A percentile compares a stretch with the other conserved stretches of the same genome.
Conservation (phyloP, 768 basidiomycete genomes). For the Mycena kentingensis region DNA sequence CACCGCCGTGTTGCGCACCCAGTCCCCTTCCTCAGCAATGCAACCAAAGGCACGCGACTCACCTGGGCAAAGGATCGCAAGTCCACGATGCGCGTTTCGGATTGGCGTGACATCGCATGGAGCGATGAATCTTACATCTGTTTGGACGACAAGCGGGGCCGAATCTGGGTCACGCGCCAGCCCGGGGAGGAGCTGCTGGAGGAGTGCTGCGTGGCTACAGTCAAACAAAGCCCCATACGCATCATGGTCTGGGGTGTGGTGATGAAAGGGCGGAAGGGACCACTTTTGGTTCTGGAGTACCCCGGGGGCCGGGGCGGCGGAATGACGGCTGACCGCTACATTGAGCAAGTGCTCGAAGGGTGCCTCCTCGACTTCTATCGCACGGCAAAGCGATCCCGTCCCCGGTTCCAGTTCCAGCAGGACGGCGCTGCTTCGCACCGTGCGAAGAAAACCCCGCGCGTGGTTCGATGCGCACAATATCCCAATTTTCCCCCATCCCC, state of each 20-base stretch:
- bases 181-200: constrained; percentile 26
- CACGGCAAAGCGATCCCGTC: not conserved
- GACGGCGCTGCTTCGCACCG: constrained; percentile 12
- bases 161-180: constrained; percentile 27
- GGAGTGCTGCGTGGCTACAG: constrained; percentile 12
- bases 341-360: constrained; percentile 14
- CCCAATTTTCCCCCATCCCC: constrained; percentile 4
- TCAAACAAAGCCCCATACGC: constrained; percentile 14
- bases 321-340: constrained; percentile 14
- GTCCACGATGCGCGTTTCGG: not conserved
- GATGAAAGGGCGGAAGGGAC: constrained; percentile 13
- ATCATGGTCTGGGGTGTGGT: constrained; percentile 19
- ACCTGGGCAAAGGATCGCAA: constrained; percentile 23
- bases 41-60: constrained; percentile 16
- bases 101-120: constrained; percentile 27
- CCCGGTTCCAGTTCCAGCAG: constrained; percentile 9
- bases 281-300: constrained; percentile 19
- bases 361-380: constrained; percentile 1
- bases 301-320: constrained; percentile 20
- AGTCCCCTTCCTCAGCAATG: constrained; percentile 26
- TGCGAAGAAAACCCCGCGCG: not conserved
- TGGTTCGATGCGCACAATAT: constrained; percentile 6
- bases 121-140: constrained; percentile 32
- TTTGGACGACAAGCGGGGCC: no score
- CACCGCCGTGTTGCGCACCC: constrained; percentile 24